Conservation (phyloP, 257 asterid genomes). For the Scutellaria baicalensis region DNA sequence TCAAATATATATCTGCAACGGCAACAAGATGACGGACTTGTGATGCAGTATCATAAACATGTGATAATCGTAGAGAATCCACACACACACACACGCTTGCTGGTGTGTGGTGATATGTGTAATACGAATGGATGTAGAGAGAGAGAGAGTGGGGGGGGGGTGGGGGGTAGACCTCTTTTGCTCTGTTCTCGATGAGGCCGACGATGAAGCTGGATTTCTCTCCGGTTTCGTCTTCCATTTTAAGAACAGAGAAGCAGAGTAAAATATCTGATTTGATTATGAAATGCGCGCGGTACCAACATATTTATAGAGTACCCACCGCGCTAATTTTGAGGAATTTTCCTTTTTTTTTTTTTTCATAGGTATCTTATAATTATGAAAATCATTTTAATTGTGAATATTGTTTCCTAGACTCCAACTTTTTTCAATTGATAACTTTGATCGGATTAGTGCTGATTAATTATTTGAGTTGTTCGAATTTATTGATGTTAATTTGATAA, state of each 20-base stretch:
- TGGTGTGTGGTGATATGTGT: background rate
- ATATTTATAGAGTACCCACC: background rate
- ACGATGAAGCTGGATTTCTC: conserved; percentile 81
- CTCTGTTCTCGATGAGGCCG: conserved; percentile 85
- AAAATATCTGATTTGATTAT: background rate
- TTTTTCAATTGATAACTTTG: too few relatives aligned
- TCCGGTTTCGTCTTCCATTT: conserved; percentile 73
- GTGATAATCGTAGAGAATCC: background rate
- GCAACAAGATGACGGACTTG: background rate
- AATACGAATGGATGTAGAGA: background rate
- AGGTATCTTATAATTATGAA: background rate
- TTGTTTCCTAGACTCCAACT: too few relatives aligned
- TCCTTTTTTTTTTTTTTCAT: too few relatives aligned
- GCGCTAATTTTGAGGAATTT: background rate
- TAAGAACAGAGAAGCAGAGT: background rate
- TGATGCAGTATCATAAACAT: background rate
- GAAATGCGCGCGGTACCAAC: conserved; percentile 12
- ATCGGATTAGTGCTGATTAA: too few relatives aligned
- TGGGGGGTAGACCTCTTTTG: conserved; percentile 68
- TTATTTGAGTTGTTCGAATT: too few relatives aligned
- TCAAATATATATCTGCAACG: background rate
- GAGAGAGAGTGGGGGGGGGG: background rate
- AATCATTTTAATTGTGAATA: too few relatives aligned
- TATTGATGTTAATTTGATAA: too few relatives aligned
- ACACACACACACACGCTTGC: background rate